Percentiles rank a stretch among this genome's conserved stretches.
Evolutionary conservation across 495 filamentous ascomycete genomes (phyloP).

Genomic region (Chlorociboria aeruginascens): DNA sequence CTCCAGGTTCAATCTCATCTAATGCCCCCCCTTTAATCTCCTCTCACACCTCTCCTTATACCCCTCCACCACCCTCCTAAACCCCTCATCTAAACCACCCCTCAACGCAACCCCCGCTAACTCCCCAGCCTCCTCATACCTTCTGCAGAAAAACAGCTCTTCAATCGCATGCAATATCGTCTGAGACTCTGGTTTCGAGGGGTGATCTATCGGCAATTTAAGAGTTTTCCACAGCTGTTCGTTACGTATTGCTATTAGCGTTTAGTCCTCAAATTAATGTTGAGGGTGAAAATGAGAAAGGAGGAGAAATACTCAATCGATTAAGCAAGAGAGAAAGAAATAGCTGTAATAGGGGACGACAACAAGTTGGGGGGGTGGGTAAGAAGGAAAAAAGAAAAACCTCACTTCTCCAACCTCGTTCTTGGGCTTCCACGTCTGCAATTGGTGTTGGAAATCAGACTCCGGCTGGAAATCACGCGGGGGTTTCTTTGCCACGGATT

Average conservation of each 20-base stretch:
- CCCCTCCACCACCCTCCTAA: constrained; percentile 10
- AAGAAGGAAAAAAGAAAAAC: background rate
- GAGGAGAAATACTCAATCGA: background rate
- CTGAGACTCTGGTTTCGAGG: constrained; percentile 23
- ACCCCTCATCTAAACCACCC: constrained; percentile 16
- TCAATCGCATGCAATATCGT: constrained; percentile 40
- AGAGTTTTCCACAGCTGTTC: constrained; percentile 30
- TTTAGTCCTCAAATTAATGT: too few species aligned
- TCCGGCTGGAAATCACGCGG: constrained; percentile 21
- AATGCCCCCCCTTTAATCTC: background rate
- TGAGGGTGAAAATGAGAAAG: background rate
- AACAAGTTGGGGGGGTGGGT: too few species aligned
- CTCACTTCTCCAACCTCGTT: constrained; percentile 17
- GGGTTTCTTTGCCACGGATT: constrained; percentile 10
- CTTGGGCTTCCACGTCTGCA: constrained; percentile 12
- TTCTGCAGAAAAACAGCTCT: constrained; percentile 41
- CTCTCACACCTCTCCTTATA: constrained; percentile 12
- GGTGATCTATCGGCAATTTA: constrained; percentile 28
- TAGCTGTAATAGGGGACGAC: too few species aligned
- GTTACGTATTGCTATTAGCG: too few species aligned
- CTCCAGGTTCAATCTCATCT: background rate
- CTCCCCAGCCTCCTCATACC: constrained; percentile 30
- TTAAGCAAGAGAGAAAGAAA: too few species aligned
- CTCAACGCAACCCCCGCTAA: constrained; percentile 24
- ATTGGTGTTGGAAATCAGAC: constrained; percentile 13